Evolutionary conservation across 2,329 filamentous ascomycete genomes (phyloP).

Genomic region (Trichophyton verrucosum): DNA sequence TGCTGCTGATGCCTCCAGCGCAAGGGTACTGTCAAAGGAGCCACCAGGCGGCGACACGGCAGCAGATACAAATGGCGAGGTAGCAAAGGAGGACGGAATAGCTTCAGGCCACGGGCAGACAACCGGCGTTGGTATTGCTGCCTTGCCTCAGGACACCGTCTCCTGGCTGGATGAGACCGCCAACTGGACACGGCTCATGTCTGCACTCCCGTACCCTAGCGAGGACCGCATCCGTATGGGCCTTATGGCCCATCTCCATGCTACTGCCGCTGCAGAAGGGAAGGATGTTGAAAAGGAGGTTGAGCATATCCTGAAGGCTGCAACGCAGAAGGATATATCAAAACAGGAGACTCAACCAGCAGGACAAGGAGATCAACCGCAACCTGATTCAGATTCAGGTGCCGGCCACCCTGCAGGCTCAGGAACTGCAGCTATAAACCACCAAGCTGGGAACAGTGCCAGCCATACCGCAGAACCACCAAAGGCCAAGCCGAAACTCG

Average conservation of each 20-base stretch:
- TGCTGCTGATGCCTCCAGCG: conserved; percentile 30
- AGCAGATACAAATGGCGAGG: neutral
- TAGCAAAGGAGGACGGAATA: neutral
- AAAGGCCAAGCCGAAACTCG: conserved; percentile 30
- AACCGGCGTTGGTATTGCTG: conserved; percentile 21
- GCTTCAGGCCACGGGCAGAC: conserved; percentile 1
- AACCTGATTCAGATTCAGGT: neutral
- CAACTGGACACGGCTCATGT: conserved; percentile 28
- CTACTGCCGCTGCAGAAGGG: conserved; percentile 42
- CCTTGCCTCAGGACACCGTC: conserved; percentile 30
- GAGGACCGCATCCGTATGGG: conserved; percentile 35
- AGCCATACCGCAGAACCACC: conserved; percentile 12
- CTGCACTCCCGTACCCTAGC: conserved; percentile 34
- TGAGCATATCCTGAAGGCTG: conserved; percentile 37
- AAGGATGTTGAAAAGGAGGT: conserved; percentile 42
- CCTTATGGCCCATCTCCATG: conserved; percentile 34
- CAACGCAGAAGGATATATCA: conserved; percentile 32
- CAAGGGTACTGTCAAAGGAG: neutral
- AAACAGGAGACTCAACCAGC: neutral
- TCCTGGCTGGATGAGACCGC: conserved; percentile 32
- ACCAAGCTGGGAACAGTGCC: conserved; percentile 15
- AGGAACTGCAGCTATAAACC: neutral
- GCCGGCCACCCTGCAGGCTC: neutral
- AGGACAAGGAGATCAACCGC: neutral
- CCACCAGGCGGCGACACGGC: neutral